Base-by-base conservation (phyloP, 23 red algal genomes). In the Chondrus crispus region DNA sequence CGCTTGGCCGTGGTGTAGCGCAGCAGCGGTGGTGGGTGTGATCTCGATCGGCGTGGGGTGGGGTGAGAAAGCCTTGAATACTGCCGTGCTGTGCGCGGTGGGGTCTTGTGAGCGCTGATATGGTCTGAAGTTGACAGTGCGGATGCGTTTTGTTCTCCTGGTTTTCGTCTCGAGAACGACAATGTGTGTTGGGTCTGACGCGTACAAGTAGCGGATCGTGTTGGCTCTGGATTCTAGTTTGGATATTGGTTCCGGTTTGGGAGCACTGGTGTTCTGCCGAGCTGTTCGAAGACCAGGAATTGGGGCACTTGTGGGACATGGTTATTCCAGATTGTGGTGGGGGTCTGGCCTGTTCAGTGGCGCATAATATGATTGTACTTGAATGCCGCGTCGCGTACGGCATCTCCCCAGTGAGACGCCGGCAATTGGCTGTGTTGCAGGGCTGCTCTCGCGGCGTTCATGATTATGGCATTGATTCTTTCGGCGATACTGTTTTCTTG, bases 401-500 rank as follows among this genome's bases (percentile, higher is more conserved):
- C 68, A 48, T 79, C 69, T 63, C 62, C 39, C 85, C 69, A 77
- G 35, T 20, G 42, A 0, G 11, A 19, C 19, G 2, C 18, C 7
- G 69, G 51, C 18, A 79, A 28, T 7, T 70, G 10, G 14, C 18
- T 7, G 18, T 24, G 38, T 13, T 6, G 0, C 2, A 89, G 62
- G 0, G 12, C 29, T 32, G 66, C 3, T 12, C 70, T 13, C 14
- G 12, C 36, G 20, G 47, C 24, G 29, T 42, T 19, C 33, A 62
- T 4, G 37, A 77, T 6, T 11, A 46, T 79, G 44, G 36, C 18
- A 3, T 40, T 89, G 18, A 89, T 40, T 55, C 85, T 44, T 33
- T 77, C 85, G 14, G 68, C 85, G 2, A 62, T 3, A 6, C 62
- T 60, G 20, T 89, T 89, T 79, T 89, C 0, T 47, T 89, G 85